Percentiles rank a stretch among this genome's conserved stretches.
Conservation (phyloP, 495 filamentous ascomycete genomes). For the Tuber magnatum region DNA sequence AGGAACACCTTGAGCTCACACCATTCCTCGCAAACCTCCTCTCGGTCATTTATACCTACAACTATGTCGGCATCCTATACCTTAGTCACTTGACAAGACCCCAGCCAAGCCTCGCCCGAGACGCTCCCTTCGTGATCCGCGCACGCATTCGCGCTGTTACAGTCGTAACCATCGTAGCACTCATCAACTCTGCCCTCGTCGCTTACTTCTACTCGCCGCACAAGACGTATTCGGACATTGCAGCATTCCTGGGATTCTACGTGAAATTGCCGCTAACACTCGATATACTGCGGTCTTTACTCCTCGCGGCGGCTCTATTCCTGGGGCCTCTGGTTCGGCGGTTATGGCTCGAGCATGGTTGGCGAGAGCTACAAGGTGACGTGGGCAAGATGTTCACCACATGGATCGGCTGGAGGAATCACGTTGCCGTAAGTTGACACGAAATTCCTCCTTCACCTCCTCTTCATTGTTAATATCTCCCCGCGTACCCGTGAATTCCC, state of each 20-base stretch:
- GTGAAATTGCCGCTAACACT: conserved; percentile 47
- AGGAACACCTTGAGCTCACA: conserved; percentile 12
- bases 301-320: conserved; percentile 74
- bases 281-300: conserved; percentile 54
- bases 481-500: background rate
- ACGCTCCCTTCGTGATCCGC: conserved; percentile 83
- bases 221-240: conserved; percentile 22
- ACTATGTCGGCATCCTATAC: conserved; percentile 92
- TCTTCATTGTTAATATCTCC: background rate
- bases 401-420: conserved; percentile 61
- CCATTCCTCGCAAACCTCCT: conserved; percentile 27
- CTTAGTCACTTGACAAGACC: conserved; percentile 70
- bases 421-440: conserved; percentile 50
- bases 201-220: conserved; percentile 42
- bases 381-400: conserved; percentile 49
- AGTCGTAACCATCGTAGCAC: conserved; percentile 58
- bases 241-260: conserved; percentile 32
- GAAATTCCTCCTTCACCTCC: conserved; percentile 20
- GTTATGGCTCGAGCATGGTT: conserved; percentile 58
- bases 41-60: conserved; percentile 60
- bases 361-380: conserved; percentile 54
- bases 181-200: conserved; percentile 56
- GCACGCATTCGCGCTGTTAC: conserved; percentile 74
- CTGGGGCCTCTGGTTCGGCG: conserved; percentile 73
- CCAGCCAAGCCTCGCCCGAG: conserved; percentile 70